A percentile compares a stretch with the other conserved stretches of the same genome.
Evolutionary conservation across 1,139 yeast genomes (phyloP).

Genomic region (Kluyveromyces sp.): DNA sequence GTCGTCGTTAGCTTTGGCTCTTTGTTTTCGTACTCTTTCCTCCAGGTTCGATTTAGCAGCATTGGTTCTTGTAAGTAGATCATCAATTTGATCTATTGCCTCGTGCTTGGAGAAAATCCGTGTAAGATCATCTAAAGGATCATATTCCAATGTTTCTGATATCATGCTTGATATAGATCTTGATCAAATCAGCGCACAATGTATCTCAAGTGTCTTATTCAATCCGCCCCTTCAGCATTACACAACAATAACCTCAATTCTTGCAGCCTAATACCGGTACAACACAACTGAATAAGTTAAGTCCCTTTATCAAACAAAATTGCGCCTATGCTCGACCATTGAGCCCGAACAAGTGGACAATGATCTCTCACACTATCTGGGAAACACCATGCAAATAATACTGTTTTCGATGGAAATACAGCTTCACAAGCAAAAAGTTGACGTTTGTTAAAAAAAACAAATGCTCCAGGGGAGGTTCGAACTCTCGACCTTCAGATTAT

Average conservation of each 20-base stretch:
- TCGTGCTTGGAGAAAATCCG: slow-evolving; percentile 37
- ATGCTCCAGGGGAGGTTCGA: slow-evolving; percentile 48
- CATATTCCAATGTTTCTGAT: slow-evolving; percentile 27
- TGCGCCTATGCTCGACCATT: no score
- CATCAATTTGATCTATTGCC: slow-evolving; percentile 42
- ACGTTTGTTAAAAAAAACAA: slow-evolving; percentile 17
- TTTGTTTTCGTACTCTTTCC: slow-evolving; percentile 32
- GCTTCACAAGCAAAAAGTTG: slow-evolving; percentile 4
- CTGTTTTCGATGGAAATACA: no score
- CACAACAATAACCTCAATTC: no score
- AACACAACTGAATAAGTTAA: no score
- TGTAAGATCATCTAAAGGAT: slow-evolving; percentile 37
- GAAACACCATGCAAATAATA: no score
- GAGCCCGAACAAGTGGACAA: no score
- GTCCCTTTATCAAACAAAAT: no score
- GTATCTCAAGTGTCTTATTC: neutral
- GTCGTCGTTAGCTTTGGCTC: slow-evolving; percentile 29
- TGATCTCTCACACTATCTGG: no score
- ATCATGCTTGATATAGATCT: slow-evolving; percentile 1
- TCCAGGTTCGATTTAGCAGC: slow-evolving; percentile 44
- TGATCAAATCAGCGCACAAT: neutral
- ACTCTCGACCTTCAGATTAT: slow-evolving; percentile 44
- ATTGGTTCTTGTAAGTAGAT: slow-evolving; percentile 37
- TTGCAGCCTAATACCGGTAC: no score
- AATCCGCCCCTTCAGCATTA: neutral